Evolutionary conservation across 2,329 filamentous ascomycete genomes (phyloP).

Genomic region (Colletotrichum cordylinicola): DNA sequence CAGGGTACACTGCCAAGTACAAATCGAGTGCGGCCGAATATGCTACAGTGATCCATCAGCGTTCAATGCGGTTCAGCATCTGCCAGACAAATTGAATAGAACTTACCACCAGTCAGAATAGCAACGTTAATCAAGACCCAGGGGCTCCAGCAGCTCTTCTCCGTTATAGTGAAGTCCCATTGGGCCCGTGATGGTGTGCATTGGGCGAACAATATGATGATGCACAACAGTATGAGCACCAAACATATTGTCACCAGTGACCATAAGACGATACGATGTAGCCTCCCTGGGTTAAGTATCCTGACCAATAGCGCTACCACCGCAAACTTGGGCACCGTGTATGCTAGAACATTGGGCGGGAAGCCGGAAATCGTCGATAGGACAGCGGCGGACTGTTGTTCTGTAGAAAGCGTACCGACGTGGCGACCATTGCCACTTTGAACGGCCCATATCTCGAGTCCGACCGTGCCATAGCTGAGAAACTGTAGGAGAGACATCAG

Average conservation of each 20-base stretch:
- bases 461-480: not conserved
- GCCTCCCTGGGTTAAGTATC: slow-evolving; percentile 28
- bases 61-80: not conserved
- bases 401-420: not conserved
- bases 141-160: not conserved
- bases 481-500: not conserved
- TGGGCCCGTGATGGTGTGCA: slow-evolving; percentile 28
- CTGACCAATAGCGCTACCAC: slow-evolving; percentile 29
- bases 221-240: slow-evolving; percentile 22
- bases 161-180: slow-evolving; percentile 23
- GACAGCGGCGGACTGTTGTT: slow-evolving; percentile 7
- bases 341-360: slow-evolving; percentile 30
- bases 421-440: not conserved
- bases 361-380: slow-evolving; percentile 31
- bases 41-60: not conserved
- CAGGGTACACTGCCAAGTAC: slow-evolving; percentile 30
- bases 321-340: slow-evolving; percentile 33
- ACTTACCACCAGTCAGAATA: not conserved
- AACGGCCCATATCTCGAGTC: not conserved
- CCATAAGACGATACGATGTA: slow-evolving; percentile 30
- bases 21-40: slow-evolving; percentile 25
- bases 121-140: not conserved
- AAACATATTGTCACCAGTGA: slow-evolving; percentile 19
- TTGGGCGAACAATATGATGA: slow-evolving; percentile 27
- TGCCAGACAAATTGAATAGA: too few relatives aligned